Evolutionary conservation across 2,329 filamentous ascomycete species (phyloP).

Genomic region (Blastomyces silverae): DNA sequence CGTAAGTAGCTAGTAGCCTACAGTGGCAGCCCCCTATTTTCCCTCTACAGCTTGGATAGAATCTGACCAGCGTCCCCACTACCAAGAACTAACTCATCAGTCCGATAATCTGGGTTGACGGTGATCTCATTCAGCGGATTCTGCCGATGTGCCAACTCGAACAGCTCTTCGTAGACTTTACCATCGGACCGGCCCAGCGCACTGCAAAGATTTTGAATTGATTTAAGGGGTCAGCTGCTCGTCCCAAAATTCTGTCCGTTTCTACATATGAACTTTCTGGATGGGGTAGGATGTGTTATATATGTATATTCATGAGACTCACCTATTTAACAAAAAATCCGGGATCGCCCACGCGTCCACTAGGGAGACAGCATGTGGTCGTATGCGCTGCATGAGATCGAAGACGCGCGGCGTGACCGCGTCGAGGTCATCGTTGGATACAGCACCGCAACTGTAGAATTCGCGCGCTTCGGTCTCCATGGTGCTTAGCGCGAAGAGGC

Average conservation of each 20-base stretch:
- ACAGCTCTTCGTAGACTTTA: constrained; percentile 50
- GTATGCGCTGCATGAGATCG: constrained; percentile 43
- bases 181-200: constrained; percentile 48
- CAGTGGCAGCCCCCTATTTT: constrained; percentile 8
- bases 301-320: background rate
- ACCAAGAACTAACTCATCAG: constrained; percentile 45
- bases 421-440: constrained; percentile 40
- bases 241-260: background rate
- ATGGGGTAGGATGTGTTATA: too few relatives aligned
- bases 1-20: constrained; percentile 14
- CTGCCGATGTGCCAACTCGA: constrained; percentile 45
- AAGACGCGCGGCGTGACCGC: constrained; percentile 38
- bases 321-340: constrained; percentile 46
- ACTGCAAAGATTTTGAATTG: constrained; percentile 27
- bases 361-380: constrained; percentile 48
- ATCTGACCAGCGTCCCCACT: constrained; percentile 34
- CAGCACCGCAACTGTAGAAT: constrained; percentile 42
- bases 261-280: too few relatives aligned
- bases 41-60: constrained; percentile 22
- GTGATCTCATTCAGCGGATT: constrained; percentile 48
- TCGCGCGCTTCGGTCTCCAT: constrained; percentile 41
- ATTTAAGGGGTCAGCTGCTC: background rate
- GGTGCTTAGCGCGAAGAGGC: constrained; percentile 43
- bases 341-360: constrained; percentile 50
- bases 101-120: constrained; percentile 47